Percentiles rank a stretch among this genome's conserved stretches.
Evolutionary conservation across 495 filamentous ascomycete genomes (phyloP).

Genomic region (Cairneyella variabilis): DNA sequence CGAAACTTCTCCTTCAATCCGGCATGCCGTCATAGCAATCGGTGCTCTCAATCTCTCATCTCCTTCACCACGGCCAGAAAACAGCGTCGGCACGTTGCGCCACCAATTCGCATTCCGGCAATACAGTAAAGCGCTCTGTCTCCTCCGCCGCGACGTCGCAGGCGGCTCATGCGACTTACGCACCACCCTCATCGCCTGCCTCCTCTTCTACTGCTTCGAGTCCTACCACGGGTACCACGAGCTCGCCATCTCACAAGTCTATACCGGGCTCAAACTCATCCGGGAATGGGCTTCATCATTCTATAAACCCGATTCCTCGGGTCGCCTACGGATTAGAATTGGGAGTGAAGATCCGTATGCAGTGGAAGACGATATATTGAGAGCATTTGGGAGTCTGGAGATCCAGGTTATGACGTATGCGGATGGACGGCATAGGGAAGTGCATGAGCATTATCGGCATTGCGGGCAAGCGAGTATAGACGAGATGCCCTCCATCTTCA

Average conservation of each 20-base stretch:
- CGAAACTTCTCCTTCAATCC: slow-evolving; percentile 12
- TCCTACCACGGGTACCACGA: slow-evolving; percentile 18
- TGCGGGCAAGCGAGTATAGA: slow-evolving; percentile 12
- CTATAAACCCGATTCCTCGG: slow-evolving; percentile 7
- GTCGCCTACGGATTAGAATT: neutral
- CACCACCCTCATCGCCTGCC: slow-evolving; percentile 15
- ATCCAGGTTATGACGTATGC: slow-evolving; percentile 16
- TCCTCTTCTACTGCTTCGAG: slow-evolving; percentile 20
- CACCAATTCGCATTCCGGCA: slow-evolving; percentile 12
- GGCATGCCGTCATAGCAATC: slow-evolving; percentile 19
- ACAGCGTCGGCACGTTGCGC: slow-evolving; percentile 9
- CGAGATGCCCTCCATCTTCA: slow-evolving; percentile 11
- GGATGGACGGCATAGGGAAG: slow-evolving; percentile 10
- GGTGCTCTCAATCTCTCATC: slow-evolving; percentile 9
- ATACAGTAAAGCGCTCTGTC: slow-evolving; percentile 17
- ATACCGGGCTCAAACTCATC: slow-evolving; percentile 17
- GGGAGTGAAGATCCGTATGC: slow-evolving; percentile 7
- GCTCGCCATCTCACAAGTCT: slow-evolving; percentile 8
- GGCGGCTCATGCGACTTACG: slow-evolving; percentile 14
- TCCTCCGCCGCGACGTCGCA: slow-evolving; percentile 13
- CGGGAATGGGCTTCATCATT: slow-evolving; percentile 15
- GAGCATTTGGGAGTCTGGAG: slow-evolving; percentile 11
- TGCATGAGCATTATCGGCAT: slow-evolving; percentile 16
- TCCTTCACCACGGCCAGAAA: slow-evolving; percentile 5
- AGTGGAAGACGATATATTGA: slow-evolving; percentile 14